Evolutionary conservation across 129 eudicot genomes (phyloP).

Genomic region (Gnaphalium uliginosum): DNA sequence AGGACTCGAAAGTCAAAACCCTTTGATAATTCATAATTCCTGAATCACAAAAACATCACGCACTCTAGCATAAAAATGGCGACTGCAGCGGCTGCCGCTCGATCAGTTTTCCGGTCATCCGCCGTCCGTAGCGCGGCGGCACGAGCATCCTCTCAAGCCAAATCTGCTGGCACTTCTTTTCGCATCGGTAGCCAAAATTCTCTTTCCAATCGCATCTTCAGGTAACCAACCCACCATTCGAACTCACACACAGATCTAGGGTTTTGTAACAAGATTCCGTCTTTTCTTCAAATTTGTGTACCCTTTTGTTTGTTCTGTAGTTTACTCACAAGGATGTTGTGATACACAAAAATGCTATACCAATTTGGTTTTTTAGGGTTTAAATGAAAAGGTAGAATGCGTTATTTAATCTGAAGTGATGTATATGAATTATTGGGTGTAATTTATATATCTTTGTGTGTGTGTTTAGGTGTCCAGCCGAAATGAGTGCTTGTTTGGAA

Average conservation of each 20-base stretch:
- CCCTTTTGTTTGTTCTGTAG: not conserved
- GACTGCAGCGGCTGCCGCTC: constrained; percentile 60
- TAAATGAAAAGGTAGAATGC: not conserved
- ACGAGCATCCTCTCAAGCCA: constrained; percentile 52
- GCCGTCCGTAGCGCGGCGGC: constrained; percentile 64
- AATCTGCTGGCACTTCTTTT: constrained; percentile 53
- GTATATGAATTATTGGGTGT: not conserved
- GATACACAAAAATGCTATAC: not conserved
- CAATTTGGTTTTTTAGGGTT: not conserved
- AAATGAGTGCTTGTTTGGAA: constrained; percentile 76
- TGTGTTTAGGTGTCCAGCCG: constrained; percentile 62
- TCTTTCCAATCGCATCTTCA: constrained; percentile 68
- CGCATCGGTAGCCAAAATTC: constrained; percentile 51
- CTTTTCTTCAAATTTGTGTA: not conserved
- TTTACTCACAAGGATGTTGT: not conserved
- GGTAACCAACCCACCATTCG: constrained; percentile 38
- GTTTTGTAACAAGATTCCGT: not conserved
- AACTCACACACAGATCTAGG: constrained; percentile 22
- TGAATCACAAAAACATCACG: not conserved
- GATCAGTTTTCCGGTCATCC: constrained; percentile 75
- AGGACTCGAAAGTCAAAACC: constrained; percentile 20
- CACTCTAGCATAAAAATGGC: constrained; percentile 24
- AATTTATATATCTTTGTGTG: not conserved
- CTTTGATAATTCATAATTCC: not conserved
- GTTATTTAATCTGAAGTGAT: not conserved